These are phyloP conservation scores for Pseudocercospora crystallina DNA, from an alignment of 2,329 filamentous ascomycete genomes.

Conservation along the genomic window DNA sequence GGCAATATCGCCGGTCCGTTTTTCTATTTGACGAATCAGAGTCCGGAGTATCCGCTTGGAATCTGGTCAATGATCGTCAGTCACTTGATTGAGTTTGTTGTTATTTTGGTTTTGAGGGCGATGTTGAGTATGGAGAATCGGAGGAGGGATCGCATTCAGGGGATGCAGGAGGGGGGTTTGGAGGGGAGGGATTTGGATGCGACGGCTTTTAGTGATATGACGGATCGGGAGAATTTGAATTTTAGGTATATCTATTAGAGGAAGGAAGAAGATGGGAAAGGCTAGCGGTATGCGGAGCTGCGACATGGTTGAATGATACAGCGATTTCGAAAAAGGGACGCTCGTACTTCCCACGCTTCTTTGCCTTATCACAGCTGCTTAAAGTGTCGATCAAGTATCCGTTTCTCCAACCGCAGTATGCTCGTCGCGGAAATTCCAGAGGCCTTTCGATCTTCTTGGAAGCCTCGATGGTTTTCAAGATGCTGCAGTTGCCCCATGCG, in stretches of 20 bases:
- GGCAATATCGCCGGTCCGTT: constrained; percentile 63
- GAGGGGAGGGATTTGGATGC: constrained; percentile 49
- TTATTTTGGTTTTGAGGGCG: constrained; percentile 48
- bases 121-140: constrained; percentile 52
- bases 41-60: constrained; percentile 51
- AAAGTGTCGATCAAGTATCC: too few species aligned
- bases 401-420: too few species aligned
- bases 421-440: too few species aligned
- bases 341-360: too few species aligned
- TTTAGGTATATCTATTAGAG: constrained; percentile 11
- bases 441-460: too few species aligned
- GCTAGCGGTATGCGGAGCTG: too few species aligned
- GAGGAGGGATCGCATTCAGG: constrained; percentile 50
- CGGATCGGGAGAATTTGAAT: constrained; percentile 39
- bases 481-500: too few species aligned
- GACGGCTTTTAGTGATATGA: constrained; percentile 56
- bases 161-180: constrained; percentile 46
- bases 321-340: too few species aligned
- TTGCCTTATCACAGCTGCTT: too few species aligned
- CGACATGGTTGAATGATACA: too few species aligned
- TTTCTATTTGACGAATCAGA: constrained; percentile 60
- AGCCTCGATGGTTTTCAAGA: too few species aligned
- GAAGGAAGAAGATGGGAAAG: background rate
- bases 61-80: constrained; percentile 60
- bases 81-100: constrained; percentile 52